These are phyloP conservation scores for Penicillium sp. DNA, from an alignment of 2,329 filamentous ascomycete species.

Conservation along the genomic window DNA sequence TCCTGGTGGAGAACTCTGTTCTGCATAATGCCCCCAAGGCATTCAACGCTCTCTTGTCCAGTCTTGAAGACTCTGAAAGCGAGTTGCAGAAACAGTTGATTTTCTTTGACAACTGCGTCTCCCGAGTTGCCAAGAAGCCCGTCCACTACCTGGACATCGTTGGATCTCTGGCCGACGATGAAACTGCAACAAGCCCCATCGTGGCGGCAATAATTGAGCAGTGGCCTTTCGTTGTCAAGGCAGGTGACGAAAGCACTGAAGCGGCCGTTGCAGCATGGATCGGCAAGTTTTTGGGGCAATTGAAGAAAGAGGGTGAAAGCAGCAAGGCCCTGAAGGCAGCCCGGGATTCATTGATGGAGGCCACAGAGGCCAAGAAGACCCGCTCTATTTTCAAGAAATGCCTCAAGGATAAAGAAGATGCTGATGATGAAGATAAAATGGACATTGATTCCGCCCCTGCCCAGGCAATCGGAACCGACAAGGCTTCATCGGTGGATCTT, in stretches of 20 bases:
- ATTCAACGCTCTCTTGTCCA: slow-evolving; percentile 40
- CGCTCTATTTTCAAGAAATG: slow-evolving; percentile 38
- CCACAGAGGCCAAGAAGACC: slow-evolving; percentile 39
- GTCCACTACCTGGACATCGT: slow-evolving; percentile 72
- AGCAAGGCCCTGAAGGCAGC: slow-evolving; percentile 47
- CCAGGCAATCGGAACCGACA: slow-evolving; percentile 2
- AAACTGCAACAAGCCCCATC: slow-evolving; percentile 61
- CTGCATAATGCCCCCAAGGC: slow-evolving; percentile 32
- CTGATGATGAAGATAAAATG: slow-evolving; percentile 14
- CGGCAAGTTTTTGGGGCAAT: slow-evolving; percentile 56
- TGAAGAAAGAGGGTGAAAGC: slow-evolving; percentile 56
- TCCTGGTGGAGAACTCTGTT: slow-evolving; percentile 40
- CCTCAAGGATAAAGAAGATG: slow-evolving; percentile 33
- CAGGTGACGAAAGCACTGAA: slow-evolving; percentile 46
- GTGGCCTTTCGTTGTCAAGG: slow-evolving; percentile 65
- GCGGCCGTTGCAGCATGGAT: slow-evolving; percentile 59
- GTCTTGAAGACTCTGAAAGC: slow-evolving; percentile 36
- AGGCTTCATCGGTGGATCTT: slow-evolving; percentile 44
- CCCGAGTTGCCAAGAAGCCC: slow-evolving; percentile 71
- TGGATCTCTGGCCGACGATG: slow-evolving; percentile 39
- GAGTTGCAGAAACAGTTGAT: slow-evolving; percentile 53
- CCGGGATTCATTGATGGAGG: slow-evolving; percentile 46
- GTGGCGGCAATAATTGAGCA: slow-evolving; percentile 74
- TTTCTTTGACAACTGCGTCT: slow-evolving; percentile 82
- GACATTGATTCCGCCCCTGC: slow-evolving; percentile 17